Evolutionary conservation across 768 basidiomycete species (phyloP), one percentile per base, ranked within the genome.

Genomic region (Coprinopsis sp.): DNA sequence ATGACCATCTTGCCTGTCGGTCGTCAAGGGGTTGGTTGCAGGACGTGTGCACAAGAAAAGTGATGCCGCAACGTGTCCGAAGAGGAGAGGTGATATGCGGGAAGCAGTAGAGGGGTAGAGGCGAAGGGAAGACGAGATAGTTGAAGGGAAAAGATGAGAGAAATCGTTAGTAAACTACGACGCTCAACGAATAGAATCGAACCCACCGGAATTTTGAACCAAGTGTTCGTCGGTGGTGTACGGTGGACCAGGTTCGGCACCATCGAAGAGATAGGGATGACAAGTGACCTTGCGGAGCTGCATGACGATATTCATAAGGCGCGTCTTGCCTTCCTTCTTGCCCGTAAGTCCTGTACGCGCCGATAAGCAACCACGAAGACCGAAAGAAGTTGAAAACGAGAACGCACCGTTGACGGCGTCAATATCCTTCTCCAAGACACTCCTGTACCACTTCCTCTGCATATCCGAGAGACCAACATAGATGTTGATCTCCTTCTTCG

Each of bases 1-100:
- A 99, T 94, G 45, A 95, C 71, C 95, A 97, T 97, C 70, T 97
- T 98, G 30, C 95, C 95, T n/a, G n/a, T n/a, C n/a, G n/a, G n/a
- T n/a, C n/a, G n/a, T n/a, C n/a, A n/a, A n/a, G n/a, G n/a, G n/a
- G n/a, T n/a, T n/a, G n/a, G n/a, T n/a, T n/a, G n/a, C n/a, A n/a
- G n/a, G n/a, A n/a, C n/a, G n/a, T n/a, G n/a, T 37, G 18, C 10
- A 37, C 6, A 37, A 18, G 34, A 18, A 18, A 18, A 18, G 19
- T 7, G 7, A 18, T 8, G 29, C 29, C 29, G 8, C 8, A 31
- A 8, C 29, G 29, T n/a, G n/a, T n/a, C n/a, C n/a, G n/a, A n/a
- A n/a, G n/a, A n/a, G n/a, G n/a, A n/a, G n/a, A n/a, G n/a, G n/a
- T n/a, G n/a, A n/a, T n/a, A n/a, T n/a, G n/a, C n/a, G n/a, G n/a